phyloP scores from a whole-genome alignment of 2,329 filamentous ascomycete genomes.

The Diatrype stigma region DNA sequence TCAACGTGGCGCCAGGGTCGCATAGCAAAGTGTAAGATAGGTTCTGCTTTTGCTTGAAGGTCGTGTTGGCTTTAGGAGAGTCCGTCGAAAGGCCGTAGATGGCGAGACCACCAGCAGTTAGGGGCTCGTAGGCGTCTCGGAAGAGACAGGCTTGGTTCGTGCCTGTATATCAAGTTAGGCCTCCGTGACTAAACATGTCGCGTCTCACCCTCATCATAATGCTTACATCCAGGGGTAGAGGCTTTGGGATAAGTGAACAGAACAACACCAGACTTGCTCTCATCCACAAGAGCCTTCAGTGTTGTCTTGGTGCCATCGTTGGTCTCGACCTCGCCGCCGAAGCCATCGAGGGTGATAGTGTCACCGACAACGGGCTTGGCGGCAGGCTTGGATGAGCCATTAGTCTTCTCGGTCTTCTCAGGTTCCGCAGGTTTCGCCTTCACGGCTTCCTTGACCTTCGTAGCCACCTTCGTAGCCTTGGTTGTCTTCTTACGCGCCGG shows the following conservation, averaged over 20 bases:
- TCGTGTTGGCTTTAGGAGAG: constrained; percentile 85
- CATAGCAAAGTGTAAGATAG: constrained; percentile 86
- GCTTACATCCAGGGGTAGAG: constrained; percentile 89
- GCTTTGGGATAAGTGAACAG: constrained; percentile 96
- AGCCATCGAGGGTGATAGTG: constrained; percentile 52
- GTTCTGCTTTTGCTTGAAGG: constrained; percentile 87
- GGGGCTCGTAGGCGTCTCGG: constrained; percentile 73
- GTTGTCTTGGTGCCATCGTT: constrained; percentile 79
- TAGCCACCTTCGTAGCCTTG: constrained; percentile 32
- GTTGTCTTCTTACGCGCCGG: constrained; percentile 39
- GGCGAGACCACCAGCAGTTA: constrained; percentile 74
- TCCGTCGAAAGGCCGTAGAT: constrained; percentile 91
- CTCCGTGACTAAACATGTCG: constrained; percentile 2
- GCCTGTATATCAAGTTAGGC: constrained; percentile 49
- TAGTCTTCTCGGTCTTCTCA: constrained; percentile 25
- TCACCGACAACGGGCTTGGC: constrained; percentile 50
- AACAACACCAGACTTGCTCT: constrained; percentile 81
- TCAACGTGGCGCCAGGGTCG: constrained; percentile 70
- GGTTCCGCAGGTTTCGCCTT: constrained; percentile 22
- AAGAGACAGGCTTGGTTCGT: constrained; percentile 92
- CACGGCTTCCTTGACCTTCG: constrained; percentile 34
- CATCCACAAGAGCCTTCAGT: constrained; percentile 73
- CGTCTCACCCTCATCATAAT: constrained; percentile 7
- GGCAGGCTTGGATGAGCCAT: constrained; percentile 29
- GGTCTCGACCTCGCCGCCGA: constrained; percentile 73